Conservation (phyloP, 2,329 filamentous ascomycete genomes). For the Colletotrichum endophyticum region DNA sequence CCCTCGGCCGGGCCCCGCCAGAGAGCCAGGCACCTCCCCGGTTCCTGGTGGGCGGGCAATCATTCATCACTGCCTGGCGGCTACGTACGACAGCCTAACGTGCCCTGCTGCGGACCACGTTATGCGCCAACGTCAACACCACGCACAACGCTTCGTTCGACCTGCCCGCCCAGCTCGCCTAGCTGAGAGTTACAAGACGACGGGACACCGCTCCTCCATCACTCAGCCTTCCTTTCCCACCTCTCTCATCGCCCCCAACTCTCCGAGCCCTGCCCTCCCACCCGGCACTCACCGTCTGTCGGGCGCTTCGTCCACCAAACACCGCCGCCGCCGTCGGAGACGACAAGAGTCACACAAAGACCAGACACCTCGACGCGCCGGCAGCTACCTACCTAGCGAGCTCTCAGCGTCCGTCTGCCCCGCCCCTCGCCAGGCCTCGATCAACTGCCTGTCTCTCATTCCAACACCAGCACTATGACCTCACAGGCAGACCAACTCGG, state of each 20-base stretch:
- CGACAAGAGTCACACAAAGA: not conserved
- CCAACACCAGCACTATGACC: constrained; percentile 19
- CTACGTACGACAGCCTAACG: constrained; percentile 11
- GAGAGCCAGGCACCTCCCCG: constrained; percentile 7
- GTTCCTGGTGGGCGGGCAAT: not conserved
- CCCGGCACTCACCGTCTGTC: not conserved
- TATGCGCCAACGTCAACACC: constrained; percentile 20
- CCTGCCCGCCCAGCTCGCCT: not conserved
- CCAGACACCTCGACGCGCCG: not conserved
- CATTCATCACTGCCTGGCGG: constrained; percentile 12
- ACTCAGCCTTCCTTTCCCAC: not conserved
- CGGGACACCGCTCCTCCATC: not conserved
- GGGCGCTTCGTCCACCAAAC: constrained; percentile 13
- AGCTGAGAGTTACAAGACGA: not conserved
- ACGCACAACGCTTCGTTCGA: not conserved
- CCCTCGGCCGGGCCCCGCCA: not conserved
- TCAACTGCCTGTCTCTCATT: not conserved
- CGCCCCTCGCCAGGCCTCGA: no score
- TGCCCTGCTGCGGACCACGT: not conserved
- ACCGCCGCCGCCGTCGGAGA: not conserved
- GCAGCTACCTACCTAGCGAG: not conserved
- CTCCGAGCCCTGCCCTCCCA: not conserved
- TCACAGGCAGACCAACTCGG: constrained; percentile 11
- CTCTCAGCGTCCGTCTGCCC: not conserved
- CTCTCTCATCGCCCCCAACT: not conserved